Base-by-base conservation (phyloP, 257 asterid genomes). In the Nicotiana undulata region DNA sequence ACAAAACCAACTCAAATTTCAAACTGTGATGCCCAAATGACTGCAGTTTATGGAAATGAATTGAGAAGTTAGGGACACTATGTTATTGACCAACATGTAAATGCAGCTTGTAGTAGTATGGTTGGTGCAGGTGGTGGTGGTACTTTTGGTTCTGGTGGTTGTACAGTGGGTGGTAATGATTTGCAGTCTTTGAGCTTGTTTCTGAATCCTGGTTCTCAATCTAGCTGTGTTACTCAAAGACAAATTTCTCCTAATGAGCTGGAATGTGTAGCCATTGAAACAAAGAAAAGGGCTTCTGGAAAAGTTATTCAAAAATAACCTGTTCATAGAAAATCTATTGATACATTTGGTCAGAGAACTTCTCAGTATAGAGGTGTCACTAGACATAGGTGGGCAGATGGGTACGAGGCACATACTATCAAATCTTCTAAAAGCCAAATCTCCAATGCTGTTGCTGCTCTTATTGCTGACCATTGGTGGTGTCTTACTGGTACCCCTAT, bases 401-500 rank as follows among this genome's bases (percentile, higher is more conserved):
- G n/a, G n/a, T n/a, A 95, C 84, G 99, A 95, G 89, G 98, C 98
- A 34, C 99, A 95, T 85, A 93, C 99, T 67, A 95, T 95, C 79
- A 95, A 95, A 87, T 93, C 98, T 83, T 88, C 97, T 46, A 95
- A 95, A 89, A 95, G 99, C 89, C 99, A 88, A 88, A 79, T 92
- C 81, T 95, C 99, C 83, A 81, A 88, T 83, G 99, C 99, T 77
- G 98, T 95, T 32, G 89, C 94, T 83, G 94, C 94, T 63, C 93
- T 95, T 82, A 85, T 85, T 86, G 98, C 99, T 75, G 96, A 92
- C 84, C 84, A 93, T 82, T 88, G 99, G 77, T 95, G 97, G 99
- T 95, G 99, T 88, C 98, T 95, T 67, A 95, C 99, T 75, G 99
- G 99, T 68, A 95, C 99, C 37, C 99, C 99, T 80, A 93, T 95